Percentiles rank a stretch among this genome's conserved stretches.
Conservation (phyloP, 371 early-diverging fungal genomes). For the Sporodiniella umbellata region DNA sequence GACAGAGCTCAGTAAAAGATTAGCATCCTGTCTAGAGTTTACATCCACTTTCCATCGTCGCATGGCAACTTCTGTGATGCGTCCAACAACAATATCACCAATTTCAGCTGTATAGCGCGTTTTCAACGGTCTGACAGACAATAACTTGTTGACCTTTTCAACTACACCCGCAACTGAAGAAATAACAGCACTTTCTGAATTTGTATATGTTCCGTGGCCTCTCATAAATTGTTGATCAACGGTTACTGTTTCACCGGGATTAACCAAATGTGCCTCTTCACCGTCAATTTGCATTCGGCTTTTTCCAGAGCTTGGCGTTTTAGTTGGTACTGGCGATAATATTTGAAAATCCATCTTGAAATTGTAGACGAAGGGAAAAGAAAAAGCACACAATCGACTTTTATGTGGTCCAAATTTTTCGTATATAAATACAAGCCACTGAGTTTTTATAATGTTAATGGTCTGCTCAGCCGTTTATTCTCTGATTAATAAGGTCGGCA, state of each 20-base stretch:
- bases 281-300: constrained; percentile 46
- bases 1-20: constrained; percentile 90
- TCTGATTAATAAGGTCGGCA: too few relatives aligned
- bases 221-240: constrained; percentile 84
- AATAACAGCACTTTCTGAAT: constrained; percentile 56
- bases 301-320: constrained; percentile 15
- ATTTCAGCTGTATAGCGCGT: constrained; percentile 91
- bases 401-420: neutral
- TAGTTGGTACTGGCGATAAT: constrained; percentile 36
- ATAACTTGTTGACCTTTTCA: constrained; percentile 94
- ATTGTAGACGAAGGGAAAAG: neutral
- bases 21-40: constrained; percentile 86
- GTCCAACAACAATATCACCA: constrained; percentile 98
- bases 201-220: constrained; percentile 95
- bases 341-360: constrained; percentile 28
- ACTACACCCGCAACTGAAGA: constrained; percentile 92
- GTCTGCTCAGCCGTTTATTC: too few relatives aligned
- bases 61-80: constrained; percentile 84
- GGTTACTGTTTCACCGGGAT: constrained; percentile 88
- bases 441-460: too few relatives aligned
- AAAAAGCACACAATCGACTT: neutral
- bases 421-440: too few relatives aligned
- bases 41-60: constrained; percentile 97
- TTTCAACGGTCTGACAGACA: constrained; percentile 89
- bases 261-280: constrained; percentile 60